Evolutionary conservation across 306 rosid species (phyloP), one percentile per base, ranked within the genome.

Genomic region (Sophora flavescens): DNA sequence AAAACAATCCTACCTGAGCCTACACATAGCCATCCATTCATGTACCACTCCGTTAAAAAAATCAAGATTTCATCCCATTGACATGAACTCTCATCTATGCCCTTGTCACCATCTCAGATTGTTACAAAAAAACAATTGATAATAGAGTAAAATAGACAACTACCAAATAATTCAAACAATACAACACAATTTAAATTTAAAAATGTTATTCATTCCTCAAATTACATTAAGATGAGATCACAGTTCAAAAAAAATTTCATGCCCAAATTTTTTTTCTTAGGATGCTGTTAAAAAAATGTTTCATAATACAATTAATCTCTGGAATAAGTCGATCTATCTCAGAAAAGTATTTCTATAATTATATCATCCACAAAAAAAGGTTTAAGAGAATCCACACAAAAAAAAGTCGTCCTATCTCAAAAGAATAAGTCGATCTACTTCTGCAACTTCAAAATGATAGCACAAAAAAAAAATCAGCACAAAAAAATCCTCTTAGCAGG

Each of bases 1-100:
- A 95, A 89, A 89, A 92, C 84, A 95, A 89, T 90, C 93, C 97
- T 90, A 95, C 97, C 99, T 95, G 99, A 84, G 92, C 99, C 97
- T 92, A 95, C 97, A 95, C 92, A 95, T 87, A 92, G 81, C 90
- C 92, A 92, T 90, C 88, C 93, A 91, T 90, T 85, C 89, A 92
- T 85, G 86, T 56, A 89, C 96, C 83, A 82, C 90, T 88, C 78
- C 85, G 70, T 61, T 77, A 77, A 77, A 73, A 77, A 77, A 72
- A 69, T 9, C 1, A 70, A 51, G 44, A 63, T 17, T 66, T 17
- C 44, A 52, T 30, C 76, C 77, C 64, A 78, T 59, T 15, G 16
- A 8, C 18, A 68, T 62, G 66, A 71, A 33, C 75, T 54, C 59
- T 30, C 44, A 52, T 70, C 62, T 38, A 53, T 7, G 12, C 63